These are phyloP conservation scores for Kwoniella heveanensis DNA, from an alignment of 768 basidiomycete genomes.

Conservation along the genomic window DNA sequence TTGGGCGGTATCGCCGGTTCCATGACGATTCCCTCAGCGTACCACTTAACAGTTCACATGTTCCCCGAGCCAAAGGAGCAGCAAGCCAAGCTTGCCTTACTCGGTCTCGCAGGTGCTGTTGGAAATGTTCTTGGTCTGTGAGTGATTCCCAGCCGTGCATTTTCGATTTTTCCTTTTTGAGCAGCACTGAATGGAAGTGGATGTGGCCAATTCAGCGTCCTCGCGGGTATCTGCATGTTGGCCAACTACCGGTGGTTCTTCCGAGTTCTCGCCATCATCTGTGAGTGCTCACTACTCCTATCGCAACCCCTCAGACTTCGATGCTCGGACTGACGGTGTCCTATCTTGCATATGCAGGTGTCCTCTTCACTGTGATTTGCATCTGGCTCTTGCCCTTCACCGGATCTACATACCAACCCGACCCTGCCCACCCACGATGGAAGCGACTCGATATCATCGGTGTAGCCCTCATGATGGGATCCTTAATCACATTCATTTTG, in stretches of 20 bases:
- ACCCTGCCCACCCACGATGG: slow-evolving; percentile 36
- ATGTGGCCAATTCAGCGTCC: slow-evolving; percentile 22
- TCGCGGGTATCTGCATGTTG: slow-evolving; percentile 41
- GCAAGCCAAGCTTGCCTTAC: slow-evolving; percentile 60
- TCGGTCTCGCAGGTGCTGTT: slow-evolving; percentile 60
- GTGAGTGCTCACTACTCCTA: slow-evolving; percentile 26
- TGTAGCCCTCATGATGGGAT: slow-evolving; percentile 44
- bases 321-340: not conserved
- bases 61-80: slow-evolving; percentile 62
- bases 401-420: slow-evolving; percentile 29
- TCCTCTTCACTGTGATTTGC: slow-evolving; percentile 57
- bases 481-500: slow-evolving; percentile 53
- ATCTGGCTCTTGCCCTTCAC: slow-evolving; percentile 42
- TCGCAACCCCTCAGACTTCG: too few species aligned
- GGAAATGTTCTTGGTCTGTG: slow-evolving; percentile 59
- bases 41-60: slow-evolving; percentile 61
- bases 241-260: slow-evolving; percentile 62
- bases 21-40: slow-evolving; percentile 55
- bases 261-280: slow-evolving; percentile 60
- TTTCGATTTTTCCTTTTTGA: not conserved
- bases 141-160: slow-evolving; percentile 11
- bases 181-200: too few species aligned
- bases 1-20: slow-evolving; percentile 62
- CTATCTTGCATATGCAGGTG: slow-evolving; percentile 28
- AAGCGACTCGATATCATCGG: slow-evolving; percentile 53